These are phyloP conservation scores for Cylindrodendrum hubeiense DNA, from an alignment of 2,329 filamentous ascomycete species.

Conservation along the genomic window DNA sequence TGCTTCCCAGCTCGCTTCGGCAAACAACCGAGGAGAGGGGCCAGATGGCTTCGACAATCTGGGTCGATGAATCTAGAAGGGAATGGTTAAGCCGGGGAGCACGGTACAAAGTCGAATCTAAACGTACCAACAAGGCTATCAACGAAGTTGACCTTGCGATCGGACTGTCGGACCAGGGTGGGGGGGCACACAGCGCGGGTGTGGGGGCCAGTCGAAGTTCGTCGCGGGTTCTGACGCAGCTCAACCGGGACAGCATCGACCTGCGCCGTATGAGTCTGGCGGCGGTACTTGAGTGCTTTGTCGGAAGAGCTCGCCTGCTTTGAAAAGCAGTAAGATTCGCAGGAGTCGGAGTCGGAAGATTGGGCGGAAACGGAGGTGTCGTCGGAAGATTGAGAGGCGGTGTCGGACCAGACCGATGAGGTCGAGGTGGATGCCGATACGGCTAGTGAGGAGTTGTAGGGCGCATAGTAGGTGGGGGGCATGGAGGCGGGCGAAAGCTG, in stretches of 20 bases:
- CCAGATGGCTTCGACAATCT: conserved; percentile 98
- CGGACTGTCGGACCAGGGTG: conserved; percentile 84
- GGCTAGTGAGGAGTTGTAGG: conserved; percentile 78
- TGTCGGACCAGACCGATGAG: conserved; percentile 82
- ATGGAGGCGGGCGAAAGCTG: conserved; percentile 65
- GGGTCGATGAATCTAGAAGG: conserved; percentile 88
- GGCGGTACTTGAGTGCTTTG: conserved; percentile 39
- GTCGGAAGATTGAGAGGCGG: conserved; percentile 77
- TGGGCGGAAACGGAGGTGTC: conserved; percentile 74
- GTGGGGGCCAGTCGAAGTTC: conserved; percentile 66
- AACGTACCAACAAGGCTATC: conserved; percentile 97
- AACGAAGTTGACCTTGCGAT: conserved; percentile 95
- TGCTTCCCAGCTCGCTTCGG: conserved; percentile 77
- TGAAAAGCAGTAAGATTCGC: conserved; percentile 57
- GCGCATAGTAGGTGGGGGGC: conserved; percentile 61
- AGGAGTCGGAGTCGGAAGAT: conserved; percentile 67
- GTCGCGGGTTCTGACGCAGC: conserved; percentile 74
- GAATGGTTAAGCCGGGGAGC: conserved; percentile 50
- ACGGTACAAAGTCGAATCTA: conserved; percentile 39
- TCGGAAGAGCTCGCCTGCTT: conserved; percentile 41
- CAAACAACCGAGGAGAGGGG: conserved; percentile 86
- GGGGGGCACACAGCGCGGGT: conserved; percentile 75
- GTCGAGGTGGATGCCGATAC: conserved; percentile 82
- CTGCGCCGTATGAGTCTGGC: conserved; percentile 44
- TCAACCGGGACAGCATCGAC: conserved; percentile 66